phyloP scores from a whole-genome alignment of 768 basidiomycete species.

The Pleurotus tuber-regium region DNA sequence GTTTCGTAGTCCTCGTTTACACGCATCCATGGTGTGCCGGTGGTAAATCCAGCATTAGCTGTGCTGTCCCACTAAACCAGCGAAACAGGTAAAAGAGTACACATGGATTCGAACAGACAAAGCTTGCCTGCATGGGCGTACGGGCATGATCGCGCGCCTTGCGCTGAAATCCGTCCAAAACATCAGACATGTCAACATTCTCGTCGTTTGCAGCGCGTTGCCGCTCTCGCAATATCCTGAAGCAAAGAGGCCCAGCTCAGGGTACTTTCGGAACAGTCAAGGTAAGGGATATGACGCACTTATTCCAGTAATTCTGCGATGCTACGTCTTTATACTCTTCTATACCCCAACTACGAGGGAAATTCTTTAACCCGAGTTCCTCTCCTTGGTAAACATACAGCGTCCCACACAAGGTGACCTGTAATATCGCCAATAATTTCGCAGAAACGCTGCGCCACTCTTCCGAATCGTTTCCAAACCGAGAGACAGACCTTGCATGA shows the following conservation, averaged over 20 bases:
- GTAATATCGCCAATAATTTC: conserved; percentile 62
- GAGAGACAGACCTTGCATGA: conserved; percentile 58
- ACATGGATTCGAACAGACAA: no score
- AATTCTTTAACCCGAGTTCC: conserved; percentile 67
- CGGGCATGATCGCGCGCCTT: conserved; percentile 74
- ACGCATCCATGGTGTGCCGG: conserved; percentile 70
- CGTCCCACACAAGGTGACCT: conserved; percentile 63
- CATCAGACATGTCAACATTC: conserved; percentile 59
- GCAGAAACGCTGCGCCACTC: conserved; percentile 57
- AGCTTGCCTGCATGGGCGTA: conserved; percentile 61
- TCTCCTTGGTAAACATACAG: conserved; percentile 75
- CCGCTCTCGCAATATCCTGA: neutral
- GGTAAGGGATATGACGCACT: no score
- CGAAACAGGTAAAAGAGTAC: no score
- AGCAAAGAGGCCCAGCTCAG: neutral
- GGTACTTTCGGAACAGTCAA: neutral
- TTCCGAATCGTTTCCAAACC: conserved; percentile 61
- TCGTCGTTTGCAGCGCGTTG: conserved; percentile 15
- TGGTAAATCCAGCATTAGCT: conserved; percentile 61
- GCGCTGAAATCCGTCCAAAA: conserved; percentile 52
- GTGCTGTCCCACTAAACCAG: conserved; percentile 51
- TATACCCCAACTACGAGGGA: conserved; percentile 60
- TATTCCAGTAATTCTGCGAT: conserved; percentile 54
- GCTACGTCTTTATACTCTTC: conserved; percentile 75
- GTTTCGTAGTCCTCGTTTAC: conserved; percentile 63